Evolutionary conservation across 345 rosid genomes (phyloP), one percentile per base, ranked within the genome.

Genomic region (Pugionium cornutum): DNA sequence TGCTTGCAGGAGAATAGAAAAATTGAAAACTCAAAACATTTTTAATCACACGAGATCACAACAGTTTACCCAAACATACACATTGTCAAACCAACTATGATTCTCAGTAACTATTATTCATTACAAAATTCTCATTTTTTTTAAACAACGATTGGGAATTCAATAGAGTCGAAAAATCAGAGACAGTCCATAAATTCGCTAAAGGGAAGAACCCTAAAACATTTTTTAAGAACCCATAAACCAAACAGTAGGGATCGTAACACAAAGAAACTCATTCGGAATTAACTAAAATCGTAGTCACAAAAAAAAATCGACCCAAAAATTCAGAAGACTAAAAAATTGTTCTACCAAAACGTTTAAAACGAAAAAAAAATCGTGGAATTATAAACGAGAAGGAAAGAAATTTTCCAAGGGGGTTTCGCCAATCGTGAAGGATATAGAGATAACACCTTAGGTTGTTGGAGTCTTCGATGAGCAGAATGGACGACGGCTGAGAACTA

Each of bases 361-460:
- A 40, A 32, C 28, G 0, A 39, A 25, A 7, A 39, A 4, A 2
- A 58, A 34, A n/a, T n/a, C n/a, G n/a, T n/a, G n/a, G n/a, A n/a
- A n/a, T n/a, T n/a, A n/a, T n/a, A n/a, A n/a, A n/a, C n/a, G n/a
- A n/a, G n/a, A n/a, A n/a, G n/a, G n/a, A n/a, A 6, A 2, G 1
- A 18, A 29, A 42, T 6, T 28, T 49, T 42, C 2, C 32, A 2
- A 33, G 5, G 40, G 32, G 54, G 27, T 34, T 63, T 52, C 30
- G 35, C 9, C 54, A 56, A 44, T 28, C 28, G 34, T 7, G 34
- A 26, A 51, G 8, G 7, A n/a, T 63, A 7, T 5, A 39, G 53
- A 53, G 61, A 66, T 40, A 26, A 5, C 30, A 68, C 59, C 73
- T 51, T 59, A 3, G 41, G 27, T 67, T 27, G 2, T 11, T 4